Percentiles rank a stretch among this genome's conserved stretches.
These are phyloP conservation scores for Candida sakaeoensis DNA, from an alignment of 805 yeast genomes.

Conservation along the genomic window DNA sequence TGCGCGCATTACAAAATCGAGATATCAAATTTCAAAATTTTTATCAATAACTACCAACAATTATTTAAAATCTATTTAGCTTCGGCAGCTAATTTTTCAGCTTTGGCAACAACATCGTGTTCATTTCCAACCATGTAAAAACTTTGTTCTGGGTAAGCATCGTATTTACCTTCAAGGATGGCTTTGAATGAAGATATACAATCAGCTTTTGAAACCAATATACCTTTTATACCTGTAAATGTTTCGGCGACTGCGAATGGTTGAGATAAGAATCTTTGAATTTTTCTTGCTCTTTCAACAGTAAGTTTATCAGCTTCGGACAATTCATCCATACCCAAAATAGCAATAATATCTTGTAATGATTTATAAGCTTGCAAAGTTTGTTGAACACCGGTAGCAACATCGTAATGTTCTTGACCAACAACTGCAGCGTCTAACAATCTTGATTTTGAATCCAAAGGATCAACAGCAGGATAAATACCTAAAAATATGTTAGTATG, in stretches of 20 bases:
- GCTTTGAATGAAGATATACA: constrained; percentile 93
- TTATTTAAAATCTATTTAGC: constrained; percentile 45
- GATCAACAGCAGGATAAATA: constrained; percentile 99
- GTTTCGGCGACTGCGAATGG: constrained; percentile 99
- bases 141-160: constrained; percentile 81
- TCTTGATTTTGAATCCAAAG: constrained; percentile 98
- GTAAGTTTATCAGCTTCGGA: constrained; percentile 98
- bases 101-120: constrained; percentile 97
- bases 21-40: no score
- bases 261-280: constrained; percentile 99
- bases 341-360: constrained; percentile 99
- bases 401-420: constrained; percentile 98
- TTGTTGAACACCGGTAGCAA: constrained; percentile 93
- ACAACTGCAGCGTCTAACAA: constrained; percentile 95
- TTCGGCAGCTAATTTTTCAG: constrained; percentile 97
- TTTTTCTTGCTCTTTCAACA: constrained; percentile 99
- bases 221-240: constrained; percentile 99
- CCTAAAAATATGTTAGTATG: no score
- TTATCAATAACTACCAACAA: neutral
- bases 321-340: constrained; percentile 99
- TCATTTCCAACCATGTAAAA: constrained; percentile 99
- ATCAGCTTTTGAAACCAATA: constrained; percentile 93
- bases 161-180: constrained; percentile 97
- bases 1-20: no score
- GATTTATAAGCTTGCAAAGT: constrained; percentile 99